These are phyloP conservation scores for Fusarium nodosum DNA, from an alignment of 2,329 filamentous ascomycete genomes.

Conservation along the genomic window DNA sequence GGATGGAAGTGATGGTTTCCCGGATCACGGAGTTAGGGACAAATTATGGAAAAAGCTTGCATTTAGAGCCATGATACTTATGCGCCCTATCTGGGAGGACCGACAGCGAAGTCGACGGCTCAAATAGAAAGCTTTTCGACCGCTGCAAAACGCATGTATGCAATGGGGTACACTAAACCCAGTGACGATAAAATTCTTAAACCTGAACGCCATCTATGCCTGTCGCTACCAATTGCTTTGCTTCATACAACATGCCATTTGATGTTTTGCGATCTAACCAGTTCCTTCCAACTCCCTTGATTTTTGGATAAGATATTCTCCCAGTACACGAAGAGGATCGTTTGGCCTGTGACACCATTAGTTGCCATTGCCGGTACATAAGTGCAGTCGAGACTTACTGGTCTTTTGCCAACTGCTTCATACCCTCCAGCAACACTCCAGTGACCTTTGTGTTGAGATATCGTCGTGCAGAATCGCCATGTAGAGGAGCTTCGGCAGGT, in stretches of 20 bases:
- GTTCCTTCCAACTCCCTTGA: conserved; percentile 73
- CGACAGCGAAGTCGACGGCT: conserved; percentile 51
- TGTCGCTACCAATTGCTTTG: conserved; percentile 24
- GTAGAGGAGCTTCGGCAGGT: conserved; percentile 70
- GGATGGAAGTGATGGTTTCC: conserved; percentile 54
- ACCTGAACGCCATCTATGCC: conserved; percentile 48
- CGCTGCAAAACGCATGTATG: conserved; percentile 51
- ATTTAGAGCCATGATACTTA: conserved; percentile 62
- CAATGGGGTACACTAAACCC: conserved; percentile 45
- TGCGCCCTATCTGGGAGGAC: conserved; percentile 55
- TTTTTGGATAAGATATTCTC: conserved; percentile 77
- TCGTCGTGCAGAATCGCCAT: conserved; percentile 77
- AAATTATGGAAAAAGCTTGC: conserved; percentile 58
- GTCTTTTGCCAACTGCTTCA: conserved; percentile 79
- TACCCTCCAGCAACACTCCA: conserved; percentile 76
- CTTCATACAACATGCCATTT: conserved; percentile 6
- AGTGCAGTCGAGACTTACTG: conserved; percentile 67
- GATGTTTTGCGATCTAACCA: conserved; percentile 30
- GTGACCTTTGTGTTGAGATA: conserved; percentile 81
- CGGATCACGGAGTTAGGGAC: conserved; percentile 61
- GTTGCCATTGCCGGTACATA: neutral
- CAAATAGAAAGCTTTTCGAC: conserved; percentile 55
- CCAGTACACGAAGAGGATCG: conserved; percentile 76
- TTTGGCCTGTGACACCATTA: conserved; percentile 63
- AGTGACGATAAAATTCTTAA: conserved; percentile 44